Evolutionary conservation across 495 filamentous ascomycete genomes (phyloP).

Genomic region (Lasiosphaeria ovina): DNA sequence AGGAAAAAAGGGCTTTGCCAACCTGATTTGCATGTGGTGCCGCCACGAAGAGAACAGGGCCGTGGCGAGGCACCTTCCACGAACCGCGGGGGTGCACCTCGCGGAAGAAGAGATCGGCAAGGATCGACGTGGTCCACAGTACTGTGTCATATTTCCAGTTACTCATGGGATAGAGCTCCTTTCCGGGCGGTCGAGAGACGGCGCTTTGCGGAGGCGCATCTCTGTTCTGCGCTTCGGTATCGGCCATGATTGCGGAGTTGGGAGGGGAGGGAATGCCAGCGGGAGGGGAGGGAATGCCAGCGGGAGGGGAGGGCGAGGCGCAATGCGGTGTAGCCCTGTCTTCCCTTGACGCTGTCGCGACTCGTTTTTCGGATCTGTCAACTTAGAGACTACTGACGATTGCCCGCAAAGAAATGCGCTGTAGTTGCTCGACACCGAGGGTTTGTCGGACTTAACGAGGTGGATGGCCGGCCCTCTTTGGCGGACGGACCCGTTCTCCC

Average conservation of each 20-base stretch:
- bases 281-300: background rate
- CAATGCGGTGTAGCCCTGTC: too few species aligned
- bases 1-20: background rate
- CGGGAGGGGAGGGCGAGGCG: background rate
- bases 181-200: constrained; percentile 29
- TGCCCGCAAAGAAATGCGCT: too few species aligned
- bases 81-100: constrained; percentile 92
- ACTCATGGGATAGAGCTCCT: constrained; percentile 66
- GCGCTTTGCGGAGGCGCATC: constrained; percentile 25
- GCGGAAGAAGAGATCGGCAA: constrained; percentile 94
- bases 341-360: too few species aligned
- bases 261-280: background rate
- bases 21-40: constrained; percentile 98
- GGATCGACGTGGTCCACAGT: constrained; percentile 77
- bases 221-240: constrained; percentile 14
- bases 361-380: too few species aligned
- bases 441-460: too few species aligned
- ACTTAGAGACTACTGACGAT: too few species aligned
- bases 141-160: constrained; percentile 78
- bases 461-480: too few species aligned
- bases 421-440: too few species aligned
- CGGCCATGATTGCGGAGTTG: constrained; percentile 14
- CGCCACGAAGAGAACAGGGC: constrained; percentile 93
- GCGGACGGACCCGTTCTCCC: too few species aligned
- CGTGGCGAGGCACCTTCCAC: constrained; percentile 85